A percentile compares a stretch with the other conserved stretches of the same genome.
These are phyloP conservation scores for Petunia secreta DNA, from an alignment of 257 asterid species.

Conservation along the genomic window DNA sequence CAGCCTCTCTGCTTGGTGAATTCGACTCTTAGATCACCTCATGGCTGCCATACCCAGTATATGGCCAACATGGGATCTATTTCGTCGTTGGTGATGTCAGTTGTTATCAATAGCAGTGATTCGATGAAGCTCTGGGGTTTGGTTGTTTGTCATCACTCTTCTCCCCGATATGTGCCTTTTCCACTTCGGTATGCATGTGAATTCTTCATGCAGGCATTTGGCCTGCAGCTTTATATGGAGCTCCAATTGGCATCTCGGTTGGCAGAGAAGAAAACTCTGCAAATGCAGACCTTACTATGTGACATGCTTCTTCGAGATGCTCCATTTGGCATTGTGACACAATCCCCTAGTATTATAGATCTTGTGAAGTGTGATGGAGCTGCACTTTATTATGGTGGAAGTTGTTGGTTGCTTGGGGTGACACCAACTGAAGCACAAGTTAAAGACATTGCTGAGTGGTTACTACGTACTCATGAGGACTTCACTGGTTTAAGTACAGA, in stretches of 20 bases:
- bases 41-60: constrained; percentile 57
- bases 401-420: constrained; percentile 65
- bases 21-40: constrained; percentile 66
- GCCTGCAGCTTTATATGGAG: constrained; percentile 59
- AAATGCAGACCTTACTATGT: constrained; percentile 55
- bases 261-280: constrained; percentile 59
- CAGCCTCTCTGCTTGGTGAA: constrained; percentile 62
- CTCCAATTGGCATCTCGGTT: constrained; percentile 54
- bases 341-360: constrained; percentile 65
- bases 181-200: constrained; percentile 65
- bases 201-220: constrained; percentile 60
- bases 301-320: constrained; percentile 67
- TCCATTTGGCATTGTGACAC: constrained; percentile 58
- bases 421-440: constrained; percentile 63
- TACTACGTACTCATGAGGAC: constrained; percentile 43
- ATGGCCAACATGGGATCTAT: constrained; percentile 67
- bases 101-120: constrained; percentile 40
- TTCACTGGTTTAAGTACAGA: constrained; percentile 63
- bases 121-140: constrained; percentile 66
- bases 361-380: constrained; percentile 78
- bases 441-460: constrained; percentile 52
- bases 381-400: constrained; percentile 52
- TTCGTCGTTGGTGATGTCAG: constrained; percentile 63
- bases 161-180: constrained; percentile 53
- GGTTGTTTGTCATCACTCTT: constrained; percentile 67